phyloP scores from a whole-genome alignment of 2,329 filamentous ascomycete species.

The Pseudonectria foliicola region DNA sequence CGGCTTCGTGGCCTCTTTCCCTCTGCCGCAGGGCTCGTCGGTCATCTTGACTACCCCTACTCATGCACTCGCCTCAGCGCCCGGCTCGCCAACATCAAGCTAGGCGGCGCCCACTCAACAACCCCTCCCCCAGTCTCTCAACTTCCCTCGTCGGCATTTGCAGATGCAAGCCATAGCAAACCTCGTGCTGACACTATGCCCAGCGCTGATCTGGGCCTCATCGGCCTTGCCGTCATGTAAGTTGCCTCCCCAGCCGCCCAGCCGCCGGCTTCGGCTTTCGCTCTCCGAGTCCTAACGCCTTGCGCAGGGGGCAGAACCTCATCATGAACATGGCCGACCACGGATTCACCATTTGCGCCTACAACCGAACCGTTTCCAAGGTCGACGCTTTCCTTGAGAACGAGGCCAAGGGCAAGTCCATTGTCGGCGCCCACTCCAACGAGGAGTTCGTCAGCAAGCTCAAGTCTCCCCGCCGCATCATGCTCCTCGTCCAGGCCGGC shows the following conservation, averaged over 20 bases:
- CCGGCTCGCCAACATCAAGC: slow-evolving; percentile 66
- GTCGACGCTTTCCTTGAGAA: slow-evolving; percentile 90
- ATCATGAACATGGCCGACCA: slow-evolving; percentile 86
- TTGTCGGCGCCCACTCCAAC: slow-evolving; percentile 86
- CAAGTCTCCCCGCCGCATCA: slow-evolving; percentile 93
- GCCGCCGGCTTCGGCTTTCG: slow-evolving; percentile 14
- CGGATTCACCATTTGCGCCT: slow-evolving; percentile 94
- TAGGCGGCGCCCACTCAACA: slow-evolving; percentile 52
- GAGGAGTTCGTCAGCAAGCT: slow-evolving; percentile 95
- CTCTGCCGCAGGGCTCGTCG: neutral
- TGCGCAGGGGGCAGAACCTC: slow-evolving; percentile 66
- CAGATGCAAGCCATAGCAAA: slow-evolving; percentile 22
- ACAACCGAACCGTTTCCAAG: slow-evolving; percentile 98
- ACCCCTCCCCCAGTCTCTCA: slow-evolving; percentile 23
- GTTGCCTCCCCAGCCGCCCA: slow-evolving; percentile 22
- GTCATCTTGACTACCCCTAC: slow-evolving; percentile 25
- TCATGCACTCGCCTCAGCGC: slow-evolving; percentile 47
- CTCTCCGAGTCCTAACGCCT: slow-evolving; percentile 9
- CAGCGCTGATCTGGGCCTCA: slow-evolving; percentile 86
- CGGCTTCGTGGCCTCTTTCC: neutral
- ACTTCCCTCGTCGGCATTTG: slow-evolving; percentile 15
- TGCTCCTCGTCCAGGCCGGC: slow-evolving; percentile 98
- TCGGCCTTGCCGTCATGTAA: slow-evolving; percentile 86
- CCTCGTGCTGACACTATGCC: slow-evolving; percentile 49
- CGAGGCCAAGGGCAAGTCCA: slow-evolving; percentile 90